Evolutionary conservation across 331 rosid species (phyloP).

Genomic region (Quercus lobata): DNA sequence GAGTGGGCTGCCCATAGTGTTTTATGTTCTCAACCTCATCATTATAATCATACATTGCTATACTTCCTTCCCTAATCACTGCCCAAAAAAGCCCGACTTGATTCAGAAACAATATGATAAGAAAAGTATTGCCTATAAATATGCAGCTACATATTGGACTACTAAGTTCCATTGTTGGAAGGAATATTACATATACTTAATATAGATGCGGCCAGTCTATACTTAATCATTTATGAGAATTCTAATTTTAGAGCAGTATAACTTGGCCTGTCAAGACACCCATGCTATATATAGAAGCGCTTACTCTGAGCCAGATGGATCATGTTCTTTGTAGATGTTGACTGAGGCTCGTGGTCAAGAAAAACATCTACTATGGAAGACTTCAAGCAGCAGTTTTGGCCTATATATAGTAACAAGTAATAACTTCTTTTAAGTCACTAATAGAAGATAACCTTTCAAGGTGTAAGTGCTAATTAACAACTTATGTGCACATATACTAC

Average conservation of each 20-base stretch:
- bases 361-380: slow-evolving; percentile 56
- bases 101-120: background rate
- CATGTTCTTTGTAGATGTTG: slow-evolving; percentile 87
- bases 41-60: slow-evolving; percentile 71
- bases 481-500: slow-evolving; percentile 25
- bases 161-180: background rate
- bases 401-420: slow-evolving; percentile 26
- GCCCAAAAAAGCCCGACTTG: slow-evolving; percentile 11
- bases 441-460: background rate
- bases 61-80: slow-evolving; percentile 84
- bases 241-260: no score
- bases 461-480: background rate
- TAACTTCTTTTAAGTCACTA: background rate
- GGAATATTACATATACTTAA: no score
- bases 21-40: slow-evolving; percentile 44
- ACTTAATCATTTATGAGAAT: no score
- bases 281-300: slow-evolving; percentile 12
- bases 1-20: slow-evolving; percentile 75
- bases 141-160: background rate
- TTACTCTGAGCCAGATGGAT: slow-evolving; percentile 87
- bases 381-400: slow-evolving; percentile 80
- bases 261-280: no score
- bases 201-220: no score
- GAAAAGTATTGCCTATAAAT: no score
- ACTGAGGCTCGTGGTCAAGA: slow-evolving; percentile 82